A percentile compares a stretch with the other conserved stretches of the same genome.
Conservation (phyloP, 495 filamentous ascomycete genomes). For the Stereocaulon alpinum region DNA sequence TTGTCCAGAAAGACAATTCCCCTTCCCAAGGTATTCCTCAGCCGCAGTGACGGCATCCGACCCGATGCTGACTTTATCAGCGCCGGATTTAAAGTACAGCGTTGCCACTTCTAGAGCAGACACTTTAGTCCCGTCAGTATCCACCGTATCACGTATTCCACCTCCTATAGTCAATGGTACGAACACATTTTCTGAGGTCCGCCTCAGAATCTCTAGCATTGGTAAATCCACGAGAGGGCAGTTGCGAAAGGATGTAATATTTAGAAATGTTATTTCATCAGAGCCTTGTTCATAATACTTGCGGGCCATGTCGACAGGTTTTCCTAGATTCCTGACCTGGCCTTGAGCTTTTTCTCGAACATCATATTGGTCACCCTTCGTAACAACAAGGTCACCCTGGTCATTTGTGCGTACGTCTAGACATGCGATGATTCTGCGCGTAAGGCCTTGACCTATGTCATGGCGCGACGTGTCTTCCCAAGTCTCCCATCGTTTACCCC, state of each 20-base stretch:
- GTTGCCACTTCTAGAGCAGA: slow-evolving; percentile 86
- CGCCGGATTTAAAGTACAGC: slow-evolving; percentile 95
- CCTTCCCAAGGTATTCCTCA: slow-evolving; percentile 68
- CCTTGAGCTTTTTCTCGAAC: slow-evolving; percentile 89
- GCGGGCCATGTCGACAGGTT: slow-evolving; percentile 88
- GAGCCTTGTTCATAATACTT: slow-evolving; percentile 95
- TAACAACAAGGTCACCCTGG: slow-evolving; percentile 88
- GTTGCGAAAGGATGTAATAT: slow-evolving; percentile 95
- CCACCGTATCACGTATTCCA: slow-evolving; percentile 82
- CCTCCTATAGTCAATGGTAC: slow-evolving; percentile 96
- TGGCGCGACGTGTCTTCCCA: slow-evolving; percentile 21
- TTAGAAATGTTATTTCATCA: slow-evolving; percentile 93
- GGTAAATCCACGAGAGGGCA: slow-evolving; percentile 84
- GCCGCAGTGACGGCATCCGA: slow-evolving; percentile 89
- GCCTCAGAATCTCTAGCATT: slow-evolving; percentile 86
- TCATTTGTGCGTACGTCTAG: slow-evolving; percentile 97
- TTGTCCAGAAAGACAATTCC: slow-evolving; percentile 57
- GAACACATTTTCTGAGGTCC: slow-evolving; percentile 84
- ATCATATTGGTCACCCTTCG: slow-evolving; percentile 97
- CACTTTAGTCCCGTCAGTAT: slow-evolving; percentile 77
- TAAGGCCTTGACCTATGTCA: slow-evolving; percentile 52
- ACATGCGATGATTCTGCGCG: slow-evolving; percentile 84
- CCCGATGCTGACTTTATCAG: slow-evolving; percentile 98
- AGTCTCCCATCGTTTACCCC: slow-evolving; percentile 46
- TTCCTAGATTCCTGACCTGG: slow-evolving; percentile 83